Evolutionary conservation across 148 eudicot genomes (phyloP).

Genomic region (Agrostemma githago): DNA sequence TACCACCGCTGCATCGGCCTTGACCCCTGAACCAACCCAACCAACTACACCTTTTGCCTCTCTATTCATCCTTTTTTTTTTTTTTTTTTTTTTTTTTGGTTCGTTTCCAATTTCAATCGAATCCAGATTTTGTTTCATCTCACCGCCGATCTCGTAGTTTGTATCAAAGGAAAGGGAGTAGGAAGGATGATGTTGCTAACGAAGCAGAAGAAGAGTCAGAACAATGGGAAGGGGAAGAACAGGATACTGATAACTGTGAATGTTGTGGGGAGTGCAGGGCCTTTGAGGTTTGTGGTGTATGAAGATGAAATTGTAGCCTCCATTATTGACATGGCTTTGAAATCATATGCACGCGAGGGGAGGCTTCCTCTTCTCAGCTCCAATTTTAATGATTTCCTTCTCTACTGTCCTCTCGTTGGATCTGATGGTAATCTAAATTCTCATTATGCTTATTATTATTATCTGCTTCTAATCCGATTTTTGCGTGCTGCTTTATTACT

Average conservation of each 20-base stretch:
- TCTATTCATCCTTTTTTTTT: not conserved
- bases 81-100: not conserved
- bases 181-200: slow-evolving; percentile 37
- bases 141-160: not conserved
- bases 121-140: not conserved
- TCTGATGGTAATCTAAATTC: slow-evolving; percentile 38
- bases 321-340: slow-evolving; percentile 48
- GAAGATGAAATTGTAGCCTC: slow-evolving; percentile 43
- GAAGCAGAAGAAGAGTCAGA: slow-evolving; percentile 38
- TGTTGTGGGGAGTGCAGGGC: slow-evolving; percentile 65
- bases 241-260: slow-evolving; percentile 57
- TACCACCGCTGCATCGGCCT: slow-evolving; percentile 53
- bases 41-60: not conserved
- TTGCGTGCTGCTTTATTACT: too few relatives aligned
- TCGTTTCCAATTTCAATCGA: not conserved
- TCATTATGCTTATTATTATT: too few relatives aligned
- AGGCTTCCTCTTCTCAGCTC: slow-evolving; percentile 72
- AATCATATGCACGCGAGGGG: slow-evolving; percentile 59
- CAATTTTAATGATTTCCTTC: slow-evolving; percentile 37
- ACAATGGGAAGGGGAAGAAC: slow-evolving; percentile 34
- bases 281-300: slow-evolving; percentile 59
- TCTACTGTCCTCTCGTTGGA: slow-evolving; percentile 47
- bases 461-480: not conserved
- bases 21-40: slow-evolving; percentile 17
- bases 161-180: not conserved